Conservation (phyloP, 306 rosid species). For the Vigna angularis region DNA sequence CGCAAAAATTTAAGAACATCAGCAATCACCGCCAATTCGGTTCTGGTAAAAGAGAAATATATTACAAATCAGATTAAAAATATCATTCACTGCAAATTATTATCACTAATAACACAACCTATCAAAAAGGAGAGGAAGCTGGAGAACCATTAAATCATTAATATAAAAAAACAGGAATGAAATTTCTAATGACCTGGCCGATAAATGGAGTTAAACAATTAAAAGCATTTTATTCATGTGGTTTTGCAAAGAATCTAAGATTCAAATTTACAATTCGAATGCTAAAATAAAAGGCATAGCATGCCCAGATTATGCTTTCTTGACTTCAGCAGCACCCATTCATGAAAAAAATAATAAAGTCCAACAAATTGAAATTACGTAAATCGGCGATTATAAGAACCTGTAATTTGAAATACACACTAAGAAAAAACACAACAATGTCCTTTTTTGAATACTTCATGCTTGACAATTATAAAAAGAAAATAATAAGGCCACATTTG, state of each 20-base stretch:
- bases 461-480: background rate
- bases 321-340: background rate
- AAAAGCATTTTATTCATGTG: background rate
- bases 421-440: background rate
- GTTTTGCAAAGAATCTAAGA: conserved; percentile 10
- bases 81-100: background rate
- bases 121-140: background rate
- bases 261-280: conserved; percentile 25
- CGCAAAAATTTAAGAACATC: no score
- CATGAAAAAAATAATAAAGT: background rate
- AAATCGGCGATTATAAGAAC: conserved; percentile 18
- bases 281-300: conserved; percentile 20
- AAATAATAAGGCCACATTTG: background rate
- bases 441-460: background rate
- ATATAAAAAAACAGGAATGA: background rate
- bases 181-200: background rate
- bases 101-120: background rate
- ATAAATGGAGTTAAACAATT: background rate
- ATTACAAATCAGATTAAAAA: background rate
- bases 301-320: background rate
- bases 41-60: background rate
- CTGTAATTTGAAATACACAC: background rate
- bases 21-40: no score
- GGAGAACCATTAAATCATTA: background rate
- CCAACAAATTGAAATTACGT: background rate